Evolutionary conservation across 768 basidiomycete species (phyloP), one percentile per base, ranked within the genome.

Genomic region (Nidularia sp.): DNA sequence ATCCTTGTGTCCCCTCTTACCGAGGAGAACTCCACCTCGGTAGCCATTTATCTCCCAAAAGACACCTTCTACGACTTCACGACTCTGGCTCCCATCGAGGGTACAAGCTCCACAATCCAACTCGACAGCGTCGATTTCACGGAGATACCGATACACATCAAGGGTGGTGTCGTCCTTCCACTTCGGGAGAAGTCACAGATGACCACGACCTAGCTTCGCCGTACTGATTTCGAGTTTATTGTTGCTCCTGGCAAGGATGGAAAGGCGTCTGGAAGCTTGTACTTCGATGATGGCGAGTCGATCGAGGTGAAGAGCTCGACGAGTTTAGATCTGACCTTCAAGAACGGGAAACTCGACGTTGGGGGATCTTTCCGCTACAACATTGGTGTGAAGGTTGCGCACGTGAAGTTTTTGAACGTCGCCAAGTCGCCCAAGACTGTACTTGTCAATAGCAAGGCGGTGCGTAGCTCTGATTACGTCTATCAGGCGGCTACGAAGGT

Each of bases 1-100:
- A 70, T 88, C 61, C 80, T 88, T 45, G 83, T 87, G 5, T 84
- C 84, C 0, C 86, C 86, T 9, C 85, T 87, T 25, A 83, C 83
- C 0, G 75, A 78, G 29, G 80, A 84, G 54, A 73, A 80, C 60
- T 63, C 79, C 29, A 85, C 81, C 6, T 74, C 78, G 22, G 84
- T 86, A 44, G 67, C 69, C 6, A 72, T 80, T 54, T 87, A 88
- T 67, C 75, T 86, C 45, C 85, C 86, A 1, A 63, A 74, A 6
- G 85, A 86, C 57, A 76, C 67, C 44, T 87, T 85, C 70, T 88
- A 87, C 68, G 80, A 87, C 60, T 85, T 84, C 63, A 52, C 55
- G 31, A 80, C 79, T 4, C 68, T 80, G 31, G 64, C 70, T 6
- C 76, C 75, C 2, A 65, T 85, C 34, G 61, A 70, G 29, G 82